A percentile compares a stretch with the other conserved stretches of the same genome.
These are phyloP conservation scores for Candida sanyaensis DNA, from an alignment of 1,139 yeast genomes.

Conservation along the genomic window DNA sequence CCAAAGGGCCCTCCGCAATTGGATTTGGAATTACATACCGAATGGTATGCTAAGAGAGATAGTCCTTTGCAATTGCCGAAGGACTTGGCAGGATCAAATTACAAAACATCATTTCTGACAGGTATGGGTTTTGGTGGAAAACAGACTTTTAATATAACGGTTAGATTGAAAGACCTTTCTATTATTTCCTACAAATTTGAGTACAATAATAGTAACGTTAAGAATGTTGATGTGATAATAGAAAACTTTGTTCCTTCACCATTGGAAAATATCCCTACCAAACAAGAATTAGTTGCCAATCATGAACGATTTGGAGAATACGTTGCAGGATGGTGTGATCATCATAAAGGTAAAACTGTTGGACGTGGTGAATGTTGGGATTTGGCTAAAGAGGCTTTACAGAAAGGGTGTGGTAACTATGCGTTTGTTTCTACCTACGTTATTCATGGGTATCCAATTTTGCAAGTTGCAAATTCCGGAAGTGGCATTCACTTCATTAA, in stretches of 20 bases:
- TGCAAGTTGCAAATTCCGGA: conserved; percentile 33
- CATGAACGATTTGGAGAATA: conserved; percentile 50
- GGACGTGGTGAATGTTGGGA: conserved; percentile 85
- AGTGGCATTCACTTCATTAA: conserved; percentile 20
- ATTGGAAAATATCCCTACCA: conserved; percentile 33
- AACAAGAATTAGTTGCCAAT: conserved; percentile 38
- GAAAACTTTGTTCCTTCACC: conserved; percentile 55
- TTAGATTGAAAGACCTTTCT: conserved; percentile 55
- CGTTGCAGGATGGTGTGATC: conserved; percentile 67
- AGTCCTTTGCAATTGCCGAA: conserved; percentile 33
- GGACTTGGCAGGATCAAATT: conserved; percentile 36
- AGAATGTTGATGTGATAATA: conserved; percentile 26
- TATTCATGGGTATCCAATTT: conserved; percentile 61
- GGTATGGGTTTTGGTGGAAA: conserved; percentile 12
- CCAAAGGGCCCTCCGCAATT: conserved; percentile 31
- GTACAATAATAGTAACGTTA: conserved; percentile 41
- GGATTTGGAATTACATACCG: conserved; percentile 42
- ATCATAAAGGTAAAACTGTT: conserved; percentile 53
- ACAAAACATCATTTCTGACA: conserved; percentile 31
- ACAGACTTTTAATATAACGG: conserved; percentile 25
- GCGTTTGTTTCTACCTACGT: conserved; percentile 59
- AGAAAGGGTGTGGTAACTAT: conserved; percentile 59
- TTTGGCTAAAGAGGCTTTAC: conserved; percentile 63
- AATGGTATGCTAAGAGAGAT: conserved; percentile 44
- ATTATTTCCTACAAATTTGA: conserved; percentile 44